These are phyloP conservation scores for Raphanus sativus DNA, from an alignment of 345 rosid species.

Conservation along the genomic window DNA sequence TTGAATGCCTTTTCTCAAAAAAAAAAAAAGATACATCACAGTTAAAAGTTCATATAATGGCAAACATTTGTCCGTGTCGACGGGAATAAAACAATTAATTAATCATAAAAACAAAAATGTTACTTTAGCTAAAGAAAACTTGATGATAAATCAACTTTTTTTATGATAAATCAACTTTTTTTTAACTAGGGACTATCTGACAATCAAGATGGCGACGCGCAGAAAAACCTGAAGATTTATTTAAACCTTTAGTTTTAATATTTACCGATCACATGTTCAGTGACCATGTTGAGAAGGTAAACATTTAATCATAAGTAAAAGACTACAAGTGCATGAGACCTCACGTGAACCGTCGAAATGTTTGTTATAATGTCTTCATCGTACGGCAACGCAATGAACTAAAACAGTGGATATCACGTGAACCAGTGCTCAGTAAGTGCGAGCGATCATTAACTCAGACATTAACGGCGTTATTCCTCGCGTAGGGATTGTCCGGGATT, in stretches of 20 bases:
- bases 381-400: conserved; percentile 25
- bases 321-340: not conserved
- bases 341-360: conserved; percentile 36
- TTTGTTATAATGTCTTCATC: conserved; percentile 31
- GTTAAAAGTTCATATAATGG: conserved; percentile 17
- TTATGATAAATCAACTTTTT: not conserved
- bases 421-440: conserved; percentile 19
- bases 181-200: not conserved
- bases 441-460: conserved; percentile 3
- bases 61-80: conserved; percentile 30
- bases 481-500: not conserved
- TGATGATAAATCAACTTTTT: not conserved
- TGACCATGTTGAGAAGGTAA: not conserved
- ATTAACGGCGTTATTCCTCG: conserved; percentile 13
- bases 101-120: conserved; percentile 7
- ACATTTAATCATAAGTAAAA: not conserved
- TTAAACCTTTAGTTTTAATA: not conserved
- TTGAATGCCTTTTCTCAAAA: too few species aligned
- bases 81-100: not conserved
- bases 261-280: not conserved
- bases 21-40: not conserved
- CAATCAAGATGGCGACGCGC: not conserved
- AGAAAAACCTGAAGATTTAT: not conserved
- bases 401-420: conserved; percentile 34
- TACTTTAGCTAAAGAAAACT: conserved; percentile 6